Evolutionary conservation across 495 filamentous ascomycete species (phyloP), one percentile per base, ranked within the genome.

Genomic region (Hyaloscypha finlandica): DNA sequence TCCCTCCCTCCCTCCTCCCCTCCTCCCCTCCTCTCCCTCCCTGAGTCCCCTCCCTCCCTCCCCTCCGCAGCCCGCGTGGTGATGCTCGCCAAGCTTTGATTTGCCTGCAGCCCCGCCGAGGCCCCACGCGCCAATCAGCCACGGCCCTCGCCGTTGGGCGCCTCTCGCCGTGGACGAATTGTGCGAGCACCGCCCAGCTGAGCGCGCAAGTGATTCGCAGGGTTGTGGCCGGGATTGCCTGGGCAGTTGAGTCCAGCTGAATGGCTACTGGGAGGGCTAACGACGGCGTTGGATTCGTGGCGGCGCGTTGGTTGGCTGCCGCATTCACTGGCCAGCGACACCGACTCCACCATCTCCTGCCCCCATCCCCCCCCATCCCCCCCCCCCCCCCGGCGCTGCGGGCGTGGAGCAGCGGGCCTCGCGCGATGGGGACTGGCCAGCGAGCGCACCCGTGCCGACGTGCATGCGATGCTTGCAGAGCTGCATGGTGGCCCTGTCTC

Each of bases 231-330:
- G 33, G 63, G 59, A 61, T 56, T 4, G 11, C 11, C 70, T 53
- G 51, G 70, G 30, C n/a, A 67, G 3, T 4, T 9, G 55, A 61
- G 60, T 61, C 70, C 70, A 72, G 64, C 64, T 69, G 70, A 72
- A 68, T 68, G 70, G 70, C 32, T 51, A 30, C 67, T 72, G 70
- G 70, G 61, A 60, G 42, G 14, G 14, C 42, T 48, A 48, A 48
- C 42, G 42, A 48, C 42, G 16, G 16, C 42, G 42, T 48, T 48
- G 42, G 42, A 48, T 48, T 48, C 42, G 42, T 6, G 3, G 3
- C 11, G 16, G 42, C 42, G 42, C 42, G 9, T 0, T 48, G 42
- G 42, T 48, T 48, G 42, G 42, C 2, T 48, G 11, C 16, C 42
- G 14, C 11, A 14, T 14, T 12, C 12, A 6, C 42, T 48, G 11